Conservation (phyloP, 352 stramenopile genomes). For the Pythium monospermum region DNA sequence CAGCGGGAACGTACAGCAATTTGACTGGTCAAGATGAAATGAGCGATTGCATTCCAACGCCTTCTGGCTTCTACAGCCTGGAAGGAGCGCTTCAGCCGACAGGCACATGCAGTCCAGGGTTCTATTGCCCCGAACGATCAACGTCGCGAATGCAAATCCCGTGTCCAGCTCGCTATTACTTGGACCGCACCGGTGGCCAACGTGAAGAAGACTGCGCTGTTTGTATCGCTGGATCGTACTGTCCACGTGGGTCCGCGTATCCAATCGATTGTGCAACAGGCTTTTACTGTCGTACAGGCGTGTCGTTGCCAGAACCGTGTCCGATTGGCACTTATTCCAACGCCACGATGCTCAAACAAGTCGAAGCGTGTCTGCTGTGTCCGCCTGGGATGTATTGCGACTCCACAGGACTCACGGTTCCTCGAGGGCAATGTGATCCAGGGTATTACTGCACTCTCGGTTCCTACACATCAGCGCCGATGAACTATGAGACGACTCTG, state of each 20-base stretch:
- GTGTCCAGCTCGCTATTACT: slow-evolving; percentile 74
- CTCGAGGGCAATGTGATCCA: slow-evolving; percentile 72
- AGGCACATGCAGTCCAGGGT: slow-evolving; percentile 63
- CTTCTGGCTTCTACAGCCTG: slow-evolving; percentile 62
- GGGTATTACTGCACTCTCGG: slow-evolving; percentile 90
- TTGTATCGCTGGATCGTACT: slow-evolving; percentile 67
- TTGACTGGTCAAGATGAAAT: slow-evolving; percentile 67
- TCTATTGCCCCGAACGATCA: slow-evolving; percentile 79
- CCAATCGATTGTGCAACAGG: slow-evolving; percentile 68
- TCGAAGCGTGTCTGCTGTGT: slow-evolving; percentile 86
- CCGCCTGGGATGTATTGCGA: slow-evolving; percentile 91
- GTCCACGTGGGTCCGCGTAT: slow-evolving; percentile 53
- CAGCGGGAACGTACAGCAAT: slow-evolving; percentile 82
- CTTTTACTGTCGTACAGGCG: slow-evolving; percentile 85
- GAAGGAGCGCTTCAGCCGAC: slow-evolving; percentile 52
- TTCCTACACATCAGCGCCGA: slow-evolving; percentile 88
- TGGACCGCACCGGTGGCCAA: slow-evolving; percentile 49
- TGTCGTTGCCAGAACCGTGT: slow-evolving; percentile 73
- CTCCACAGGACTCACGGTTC: slow-evolving; percentile 63
- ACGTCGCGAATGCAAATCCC: slow-evolving; percentile 65
- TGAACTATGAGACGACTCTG: slow-evolving; percentile 61
- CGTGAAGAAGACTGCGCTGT: slow-evolving; percentile 71
- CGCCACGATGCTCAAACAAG: slow-evolving; percentile 53
- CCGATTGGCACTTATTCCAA: slow-evolving; percentile 90
- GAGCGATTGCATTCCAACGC: slow-evolving; percentile 70